Percentiles rank a stretch among this genome's conserved stretches.
These are phyloP conservation scores for Camelina laxa DNA, from an alignment of 345 rosid species.

Conservation along the genomic window DNA sequence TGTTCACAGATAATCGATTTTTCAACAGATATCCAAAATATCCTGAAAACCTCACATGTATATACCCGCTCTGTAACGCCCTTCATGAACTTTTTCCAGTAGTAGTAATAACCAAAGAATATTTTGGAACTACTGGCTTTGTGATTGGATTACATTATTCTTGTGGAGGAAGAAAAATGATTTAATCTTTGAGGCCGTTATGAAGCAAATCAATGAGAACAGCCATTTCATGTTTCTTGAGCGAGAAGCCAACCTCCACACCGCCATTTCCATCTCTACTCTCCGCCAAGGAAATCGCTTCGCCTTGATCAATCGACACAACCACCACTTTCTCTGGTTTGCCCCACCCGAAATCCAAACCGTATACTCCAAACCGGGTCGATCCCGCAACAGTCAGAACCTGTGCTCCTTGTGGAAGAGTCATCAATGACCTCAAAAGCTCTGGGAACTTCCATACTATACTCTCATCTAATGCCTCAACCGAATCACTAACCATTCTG, in stretches of 20 bases:
- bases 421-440: not conserved
- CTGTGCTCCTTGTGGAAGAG: not conserved
- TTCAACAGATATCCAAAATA: too few relatives aligned
- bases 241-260: constrained; percentile 43
- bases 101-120: too few relatives aligned
- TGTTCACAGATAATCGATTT: too few relatives aligned
- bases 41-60: too few relatives aligned
- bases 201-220: constrained; percentile 18
- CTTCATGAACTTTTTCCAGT: too few relatives aligned
- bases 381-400: constrained; percentile 28
- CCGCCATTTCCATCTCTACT: constrained; percentile 42
- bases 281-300: constrained; percentile 29
- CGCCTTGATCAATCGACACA: constrained; percentile 21
- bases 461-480: constrained; percentile 26
- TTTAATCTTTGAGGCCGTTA: not conserved
- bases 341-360: constrained; percentile 36
- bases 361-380: constrained; percentile 32
- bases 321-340: constrained; percentile 19
- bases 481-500: constrained; percentile 23
- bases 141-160: not conserved
- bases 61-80: too few relatives aligned
- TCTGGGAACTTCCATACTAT: constrained; percentile 3
- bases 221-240: constrained; percentile 37
- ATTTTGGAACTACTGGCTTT: too few relatives aligned
- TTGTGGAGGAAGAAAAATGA: not conserved